Base-by-base conservation (phyloP, 1,139 yeast species). In the Meyerozyma elateridarum region DNA sequence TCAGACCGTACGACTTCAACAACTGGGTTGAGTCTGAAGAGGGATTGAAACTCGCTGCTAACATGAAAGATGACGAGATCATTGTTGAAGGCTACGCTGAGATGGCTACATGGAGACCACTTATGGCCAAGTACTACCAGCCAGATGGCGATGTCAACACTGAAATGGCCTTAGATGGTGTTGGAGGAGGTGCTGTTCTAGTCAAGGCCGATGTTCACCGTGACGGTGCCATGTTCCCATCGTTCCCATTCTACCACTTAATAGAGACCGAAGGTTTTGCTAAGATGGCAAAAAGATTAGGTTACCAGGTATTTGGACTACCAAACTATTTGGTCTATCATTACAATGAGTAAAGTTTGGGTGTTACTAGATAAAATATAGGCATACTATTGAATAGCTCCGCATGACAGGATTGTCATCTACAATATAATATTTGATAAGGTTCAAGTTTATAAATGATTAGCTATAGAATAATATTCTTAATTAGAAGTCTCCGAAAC, bases 211-310 rank as follows among this genome's bases (percentile, higher is more conserved):
- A 88, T 46, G 98, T 91, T 36, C 98, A 91, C 61, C 75, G 98
- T 55, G 98, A 91, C 56, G 98, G 98, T 33, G 97, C 97, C 36
- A 89, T 89, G 96, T 91, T 91, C 75, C 98, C 98, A 13, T 85
- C 94, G 25, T 91, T 91, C 76, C 93, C 98, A 39, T 91, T 91
- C 67, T 89, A 91, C 58, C 95, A 91, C 54, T 71, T 91, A 60
- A 88, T 91, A 45, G 98, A 91, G 63, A 88, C 97, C 6, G 98
- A 91, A 62, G 98, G 98, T 15, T 91, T 91, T 61, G 97, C 98
- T 17, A 87, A 85, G 59, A 91, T 91, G 98, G 96, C 96, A 27
- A 85, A 85, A 59, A 71, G 98, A 46, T 70, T 91, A 40, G 95
- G 95, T 18, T 89, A 91, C 60, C 85, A 82, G 47, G 89, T 89